Percentiles rank a stretch among this genome's conserved stretches.
Evolutionary conservation across 257 asterid genomes (phyloP).

Genomic region (Hygrophila difformis): DNA sequence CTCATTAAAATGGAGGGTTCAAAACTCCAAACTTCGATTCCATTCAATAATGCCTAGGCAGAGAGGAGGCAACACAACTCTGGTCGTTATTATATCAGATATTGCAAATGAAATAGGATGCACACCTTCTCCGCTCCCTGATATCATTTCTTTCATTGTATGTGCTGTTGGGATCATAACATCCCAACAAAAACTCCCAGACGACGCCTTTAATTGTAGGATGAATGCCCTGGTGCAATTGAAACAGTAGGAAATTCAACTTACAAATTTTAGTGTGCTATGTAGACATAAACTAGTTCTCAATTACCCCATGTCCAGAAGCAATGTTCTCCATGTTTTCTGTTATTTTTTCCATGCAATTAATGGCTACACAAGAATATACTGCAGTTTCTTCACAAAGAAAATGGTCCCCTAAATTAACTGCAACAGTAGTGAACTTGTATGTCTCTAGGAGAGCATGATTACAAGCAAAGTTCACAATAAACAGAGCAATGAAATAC

Average conservation of each 20-base stretch:
- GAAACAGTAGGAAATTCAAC: slow-evolving; percentile 21
- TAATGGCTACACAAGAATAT: background rate
- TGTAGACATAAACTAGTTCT: slow-evolving; percentile 9
- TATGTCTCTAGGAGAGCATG: background rate
- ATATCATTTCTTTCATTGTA: slow-evolving; percentile 56
- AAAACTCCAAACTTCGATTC: too few species aligned
- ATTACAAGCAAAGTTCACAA: slow-evolving; percentile 6
- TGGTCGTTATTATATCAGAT: background rate
- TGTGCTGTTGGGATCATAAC: slow-evolving; percentile 88
- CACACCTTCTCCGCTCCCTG: slow-evolving; percentile 64
- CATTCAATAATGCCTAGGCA: background rate
- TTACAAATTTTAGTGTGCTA: slow-evolving; percentile 1
- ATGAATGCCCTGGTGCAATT: slow-evolving; percentile 66
- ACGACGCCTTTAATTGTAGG: slow-evolving; percentile 88
- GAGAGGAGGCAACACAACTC: slow-evolving; percentile 3
- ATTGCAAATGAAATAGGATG: slow-evolving; percentile 17
- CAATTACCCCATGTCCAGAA: slow-evolving; percentile 2
- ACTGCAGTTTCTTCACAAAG: slow-evolving; percentile 4
- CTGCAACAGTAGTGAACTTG: background rate
- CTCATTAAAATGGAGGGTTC: too few species aligned
- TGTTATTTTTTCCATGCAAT: background rate
- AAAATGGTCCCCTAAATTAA: slow-evolving; percentile 5
- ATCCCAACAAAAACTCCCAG: slow-evolving; percentile 94
- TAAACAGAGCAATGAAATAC: background rate
- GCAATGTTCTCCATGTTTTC: slow-evolving; percentile 2